phyloP scores from a whole-genome alignment of 1,139 yeast genomes.

The Hyphopichia burtonii region DNA sequence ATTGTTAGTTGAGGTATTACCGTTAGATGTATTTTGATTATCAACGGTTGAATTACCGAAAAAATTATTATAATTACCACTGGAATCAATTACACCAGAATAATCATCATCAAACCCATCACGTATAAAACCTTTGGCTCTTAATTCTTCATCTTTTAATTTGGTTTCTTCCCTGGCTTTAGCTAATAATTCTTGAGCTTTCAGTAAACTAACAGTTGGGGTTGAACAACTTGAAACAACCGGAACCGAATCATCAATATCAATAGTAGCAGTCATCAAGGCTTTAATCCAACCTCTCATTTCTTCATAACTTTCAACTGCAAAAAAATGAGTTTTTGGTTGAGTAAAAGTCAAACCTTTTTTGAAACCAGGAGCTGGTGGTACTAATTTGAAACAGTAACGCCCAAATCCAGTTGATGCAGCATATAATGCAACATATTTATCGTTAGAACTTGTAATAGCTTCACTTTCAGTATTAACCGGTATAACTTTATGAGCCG shows the following conservation, averaged over 20 bases:
- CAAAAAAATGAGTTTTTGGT: constrained; percentile 93
- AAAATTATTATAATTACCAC: constrained; percentile 2
- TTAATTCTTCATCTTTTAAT: constrained; percentile 55
- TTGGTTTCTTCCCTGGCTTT: constrained; percentile 76
- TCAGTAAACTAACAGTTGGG: constrained; percentile 83
- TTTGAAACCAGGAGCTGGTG: constrained; percentile 97
- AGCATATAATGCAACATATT: constrained; percentile 81
- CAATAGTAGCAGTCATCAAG: constrained; percentile 92
- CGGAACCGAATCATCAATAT: constrained; percentile 89
- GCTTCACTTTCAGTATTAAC: constrained; percentile 51
- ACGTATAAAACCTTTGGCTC: constrained; percentile 36
- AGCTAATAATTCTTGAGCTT: constrained; percentile 83
- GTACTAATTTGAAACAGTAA: constrained; percentile 86
- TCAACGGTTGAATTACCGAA: constrained; percentile 1
- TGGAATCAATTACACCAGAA: constrained; percentile 10
- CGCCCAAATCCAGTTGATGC: constrained; percentile 93
- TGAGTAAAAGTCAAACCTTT: constrained; percentile 96
- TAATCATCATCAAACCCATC: constrained; percentile 26
- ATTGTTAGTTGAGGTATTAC: constrained; percentile 1
- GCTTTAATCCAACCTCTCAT: constrained; percentile 97
- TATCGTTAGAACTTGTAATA: constrained; percentile 65
- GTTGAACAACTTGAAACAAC: constrained; percentile 93
- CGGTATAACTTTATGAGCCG: constrained; percentile 86
- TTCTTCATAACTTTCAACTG: constrained; percentile 87
- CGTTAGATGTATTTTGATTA: constrained; percentile 3